Evolutionary conservation across 148 eudicot genomes (phyloP).

Genomic region (Polygonum maritimum): DNA sequence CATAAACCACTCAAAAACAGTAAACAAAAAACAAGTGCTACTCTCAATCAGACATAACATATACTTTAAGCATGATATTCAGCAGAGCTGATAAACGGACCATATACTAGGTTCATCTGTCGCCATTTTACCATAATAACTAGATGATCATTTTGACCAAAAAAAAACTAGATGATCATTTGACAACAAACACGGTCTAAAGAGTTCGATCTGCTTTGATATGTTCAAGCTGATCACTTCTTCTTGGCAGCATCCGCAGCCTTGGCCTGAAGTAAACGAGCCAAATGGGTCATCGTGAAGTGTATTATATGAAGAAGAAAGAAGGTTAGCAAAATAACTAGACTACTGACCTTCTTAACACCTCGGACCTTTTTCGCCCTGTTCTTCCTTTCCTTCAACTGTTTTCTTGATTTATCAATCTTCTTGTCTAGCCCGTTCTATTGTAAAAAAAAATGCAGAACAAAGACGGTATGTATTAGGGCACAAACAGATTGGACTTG

Average conservation of each 20-base stretch:
- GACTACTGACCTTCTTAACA: conserved; percentile 59
- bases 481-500: background rate
- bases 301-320: background rate
- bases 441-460: background rate
- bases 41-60: background rate
- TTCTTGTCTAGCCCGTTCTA: conserved; percentile 77
- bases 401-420: conserved; percentile 79
- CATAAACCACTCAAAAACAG: background rate
- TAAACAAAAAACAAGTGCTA: background rate
- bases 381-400: conserved; percentile 78
- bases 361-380: conserved; percentile 82
- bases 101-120: background rate
- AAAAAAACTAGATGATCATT: background rate
- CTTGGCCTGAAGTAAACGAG: conserved; percentile 2
- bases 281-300: background rate
- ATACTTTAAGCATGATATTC: background rate
- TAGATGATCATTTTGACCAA: background rate
- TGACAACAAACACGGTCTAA: background rate
- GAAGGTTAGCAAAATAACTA: background rate
- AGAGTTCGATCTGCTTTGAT: background rate
- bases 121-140: background rate
- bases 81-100: background rate
- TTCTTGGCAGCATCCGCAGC: conserved; percentile 10
- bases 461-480: background rate
- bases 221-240: conserved; percentile 3